A percentile compares a stretch with the other conserved stretches of the same genome.
phyloP scores from a whole-genome alignment of 2,329 filamentous ascomycete genomes.

The Fusarium concolor region DNA sequence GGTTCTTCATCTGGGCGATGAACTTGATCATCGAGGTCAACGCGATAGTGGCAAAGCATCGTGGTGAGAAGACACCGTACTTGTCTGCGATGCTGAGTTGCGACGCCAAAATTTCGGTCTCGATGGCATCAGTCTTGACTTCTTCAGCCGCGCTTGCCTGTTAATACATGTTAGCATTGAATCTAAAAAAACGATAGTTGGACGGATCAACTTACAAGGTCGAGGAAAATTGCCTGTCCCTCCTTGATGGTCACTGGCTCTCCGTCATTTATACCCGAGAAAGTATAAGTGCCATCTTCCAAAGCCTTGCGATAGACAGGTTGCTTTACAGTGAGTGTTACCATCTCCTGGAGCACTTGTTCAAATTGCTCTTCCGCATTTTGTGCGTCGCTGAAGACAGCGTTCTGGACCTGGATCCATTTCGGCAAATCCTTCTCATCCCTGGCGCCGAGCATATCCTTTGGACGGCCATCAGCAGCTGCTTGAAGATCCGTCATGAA shows the following conservation, averaged over 20 bases:
- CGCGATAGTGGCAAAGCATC: neutral
- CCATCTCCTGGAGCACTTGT: neutral
- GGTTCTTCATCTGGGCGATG: slow-evolving; percentile 38
- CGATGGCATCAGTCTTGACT: neutral
- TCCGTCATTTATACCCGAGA: neutral
- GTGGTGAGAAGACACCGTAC: slow-evolving; percentile 6
- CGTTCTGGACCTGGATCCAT: neutral
- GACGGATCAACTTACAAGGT: neutral
- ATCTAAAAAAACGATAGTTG: no score
- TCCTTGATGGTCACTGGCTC: neutral
- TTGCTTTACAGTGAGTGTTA: neutral
- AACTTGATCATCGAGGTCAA: slow-evolving; percentile 37
- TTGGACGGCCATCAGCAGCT: neutral
- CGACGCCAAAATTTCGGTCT: neutral
- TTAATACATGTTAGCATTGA: neutral
- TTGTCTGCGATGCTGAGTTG: slow-evolving; percentile 12
- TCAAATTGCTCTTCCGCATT: neutral
- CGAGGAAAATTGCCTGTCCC: neutral
- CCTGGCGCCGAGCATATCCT: rapidly evolving
- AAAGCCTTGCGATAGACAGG: neutral
- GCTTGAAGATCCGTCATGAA: slow-evolving; percentile 9
- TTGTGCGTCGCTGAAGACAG: neutral
- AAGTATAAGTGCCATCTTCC: rapidly evolving
- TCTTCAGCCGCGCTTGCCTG: neutral
- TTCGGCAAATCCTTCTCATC: neutral